Evolutionary conservation across 2,329 filamentous ascomycete species (phyloP).

Genomic region (Cladorrhinum sp.): DNA sequence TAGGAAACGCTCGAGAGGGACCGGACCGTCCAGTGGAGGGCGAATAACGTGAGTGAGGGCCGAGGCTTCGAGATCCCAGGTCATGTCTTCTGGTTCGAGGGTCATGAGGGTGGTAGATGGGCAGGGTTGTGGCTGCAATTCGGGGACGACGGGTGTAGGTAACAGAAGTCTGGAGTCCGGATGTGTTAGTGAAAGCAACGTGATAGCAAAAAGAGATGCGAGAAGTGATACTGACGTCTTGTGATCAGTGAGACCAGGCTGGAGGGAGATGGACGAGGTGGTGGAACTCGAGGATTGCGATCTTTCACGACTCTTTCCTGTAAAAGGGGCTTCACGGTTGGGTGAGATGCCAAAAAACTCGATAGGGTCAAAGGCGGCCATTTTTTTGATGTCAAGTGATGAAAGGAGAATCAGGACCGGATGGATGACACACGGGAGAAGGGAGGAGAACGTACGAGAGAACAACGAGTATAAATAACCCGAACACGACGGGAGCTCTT

Average conservation of each 20-base stretch:
- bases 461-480: not conserved
- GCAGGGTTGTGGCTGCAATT: not conserved
- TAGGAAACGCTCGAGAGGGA: not conserved
- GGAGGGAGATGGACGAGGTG: not conserved
- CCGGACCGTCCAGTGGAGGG: not conserved
- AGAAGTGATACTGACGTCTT: not conserved
- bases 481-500: not conserved
- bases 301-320: not conserved
- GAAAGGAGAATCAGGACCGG: not conserved
- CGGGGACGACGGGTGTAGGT: too few relatives aligned
- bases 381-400: not conserved
- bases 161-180: not conserved
- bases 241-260: not conserved
- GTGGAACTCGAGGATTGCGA: not conserved
- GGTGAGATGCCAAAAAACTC: slow-evolving; percentile 12
- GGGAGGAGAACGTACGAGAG: not conserved
- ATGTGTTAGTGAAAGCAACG: not conserved
- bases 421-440: not conserved
- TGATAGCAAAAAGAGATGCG: not conserved
- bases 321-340: slow-evolving; percentile 1
- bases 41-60: not conserved
- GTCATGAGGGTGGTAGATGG: not conserved
- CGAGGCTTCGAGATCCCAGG: not conserved
- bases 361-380: slow-evolving; percentile 12
- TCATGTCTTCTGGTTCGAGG: not conserved